phyloP scores from a whole-genome alignment of 176 grass and related monocot species.

The Carex scoparia region DNA sequence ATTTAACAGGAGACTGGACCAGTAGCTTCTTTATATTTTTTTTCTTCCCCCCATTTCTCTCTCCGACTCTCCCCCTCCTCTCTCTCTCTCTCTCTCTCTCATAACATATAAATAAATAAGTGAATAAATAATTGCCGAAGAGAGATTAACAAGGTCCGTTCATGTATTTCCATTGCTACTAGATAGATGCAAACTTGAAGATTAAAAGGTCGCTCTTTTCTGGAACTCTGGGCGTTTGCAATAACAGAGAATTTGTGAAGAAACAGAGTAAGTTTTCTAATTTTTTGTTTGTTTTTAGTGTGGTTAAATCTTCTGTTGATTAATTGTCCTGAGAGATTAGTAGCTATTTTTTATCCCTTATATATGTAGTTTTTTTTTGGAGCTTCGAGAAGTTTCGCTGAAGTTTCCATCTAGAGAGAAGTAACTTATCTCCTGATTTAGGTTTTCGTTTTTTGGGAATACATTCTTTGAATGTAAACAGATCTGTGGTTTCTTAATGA shows the following conservation, averaged over 20 bases:
- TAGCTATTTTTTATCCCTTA: not conserved
- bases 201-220: not conserved
- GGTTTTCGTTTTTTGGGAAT: not conserved
- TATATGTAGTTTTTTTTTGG: not conserved
- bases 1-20: not conserved
- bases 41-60: conserved; percentile 5
- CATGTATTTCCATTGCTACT: not conserved
- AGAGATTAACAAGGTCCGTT: not conserved
- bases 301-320: not conserved
- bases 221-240: not conserved
- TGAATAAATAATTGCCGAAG: not conserved
- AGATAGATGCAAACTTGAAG: not conserved
- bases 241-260: not conserved
- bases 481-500: conserved; percentile 12
- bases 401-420: not conserved
- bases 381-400: not conserved
- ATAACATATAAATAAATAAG: conserved; percentile 17
- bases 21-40: not conserved
- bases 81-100: conserved; percentile 4
- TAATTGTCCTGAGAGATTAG: not conserved
- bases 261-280: not conserved
- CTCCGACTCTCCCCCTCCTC: not conserved
- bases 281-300: not conserved
- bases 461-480: not conserved
- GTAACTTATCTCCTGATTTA: not conserved